Evolutionary conservation across 169 alveolate genomes (phyloP).

Genomic region (Amoebophrya sp.): DNA sequence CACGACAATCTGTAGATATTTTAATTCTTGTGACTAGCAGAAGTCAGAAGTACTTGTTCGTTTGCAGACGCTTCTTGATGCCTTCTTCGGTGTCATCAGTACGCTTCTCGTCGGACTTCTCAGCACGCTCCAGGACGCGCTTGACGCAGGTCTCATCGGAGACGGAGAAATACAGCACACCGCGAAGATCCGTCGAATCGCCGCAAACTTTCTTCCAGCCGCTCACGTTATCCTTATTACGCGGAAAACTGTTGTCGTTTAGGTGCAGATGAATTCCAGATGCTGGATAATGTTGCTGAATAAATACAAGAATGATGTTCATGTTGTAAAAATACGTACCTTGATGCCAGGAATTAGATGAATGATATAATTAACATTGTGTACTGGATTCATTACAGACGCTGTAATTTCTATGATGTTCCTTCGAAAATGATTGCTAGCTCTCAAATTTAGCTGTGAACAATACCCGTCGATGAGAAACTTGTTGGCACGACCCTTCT

Average conservation of each 20-base stretch:
- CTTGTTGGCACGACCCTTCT: background rate
- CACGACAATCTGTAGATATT: background rate
- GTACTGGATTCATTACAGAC: too few relatives aligned
- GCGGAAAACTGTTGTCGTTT: background rate
- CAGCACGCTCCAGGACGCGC: slow-evolving; percentile 7
- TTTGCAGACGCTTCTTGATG: background rate
- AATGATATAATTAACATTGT: too few relatives aligned
- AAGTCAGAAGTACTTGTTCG: background rate
- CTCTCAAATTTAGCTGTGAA: background rate
- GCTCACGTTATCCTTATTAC: background rate
- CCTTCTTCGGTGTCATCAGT: background rate
- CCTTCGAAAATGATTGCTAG: background rate
- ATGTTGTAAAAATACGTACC: too few relatives aligned
- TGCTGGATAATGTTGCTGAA: too few relatives aligned
- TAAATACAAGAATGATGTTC: too few relatives aligned
- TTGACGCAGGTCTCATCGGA: background rate
- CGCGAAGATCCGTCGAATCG: background rate
- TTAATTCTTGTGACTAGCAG: background rate
- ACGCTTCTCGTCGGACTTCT: background rate
- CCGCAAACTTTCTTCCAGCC: background rate
- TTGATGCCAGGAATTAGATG: too few relatives aligned
- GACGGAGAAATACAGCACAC: background rate
- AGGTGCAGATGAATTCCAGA: too few relatives aligned
- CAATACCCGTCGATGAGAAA: background rate
- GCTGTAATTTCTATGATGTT: too few relatives aligned